Evolutionary conservation across 192 early-diverging fungal species (phyloP).

Genomic region (Dissophora ornata): DNA sequence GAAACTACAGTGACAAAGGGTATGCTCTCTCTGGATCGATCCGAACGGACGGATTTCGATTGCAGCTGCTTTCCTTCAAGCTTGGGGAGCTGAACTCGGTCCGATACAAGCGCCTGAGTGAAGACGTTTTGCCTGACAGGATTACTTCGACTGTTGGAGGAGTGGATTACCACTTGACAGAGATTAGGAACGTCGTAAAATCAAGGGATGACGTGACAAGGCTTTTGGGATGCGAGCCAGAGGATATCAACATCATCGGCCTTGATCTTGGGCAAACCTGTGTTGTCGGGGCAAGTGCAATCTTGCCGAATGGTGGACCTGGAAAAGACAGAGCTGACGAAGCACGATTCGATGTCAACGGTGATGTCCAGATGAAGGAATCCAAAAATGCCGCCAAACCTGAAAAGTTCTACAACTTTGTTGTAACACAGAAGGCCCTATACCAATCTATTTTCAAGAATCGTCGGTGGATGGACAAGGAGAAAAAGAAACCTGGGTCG

Average conservation of each 20-base stretch:
- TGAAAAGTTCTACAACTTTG: conserved; percentile 6
- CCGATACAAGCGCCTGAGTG: not conserved
- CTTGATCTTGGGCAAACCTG: conserved; percentile 9
- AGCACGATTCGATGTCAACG: not conserved
- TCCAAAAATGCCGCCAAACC: not conserved
- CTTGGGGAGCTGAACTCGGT: conserved; percentile 8
- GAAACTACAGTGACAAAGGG: not conserved
- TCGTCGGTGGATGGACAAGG: conserved; percentile 1
- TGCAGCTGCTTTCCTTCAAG: conserved; percentile 25
- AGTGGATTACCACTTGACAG: conserved; percentile 9
- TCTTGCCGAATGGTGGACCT: too few relatives aligned
- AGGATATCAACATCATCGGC: conserved; percentile 9
- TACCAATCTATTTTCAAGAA: conserved; percentile 5
- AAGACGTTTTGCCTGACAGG: not conserved
- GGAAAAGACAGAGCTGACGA: too few relatives aligned
- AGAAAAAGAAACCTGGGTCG: not conserved
- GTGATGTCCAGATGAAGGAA: not conserved
- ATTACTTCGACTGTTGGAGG: not conserved
- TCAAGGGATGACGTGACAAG: not conserved
- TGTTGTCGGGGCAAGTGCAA: conserved; percentile 14
- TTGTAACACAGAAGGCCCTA: conserved; percentile 10
- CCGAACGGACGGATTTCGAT: conserved; percentile 13
- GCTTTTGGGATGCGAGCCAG: conserved; percentile 4
- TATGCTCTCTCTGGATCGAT: conserved; percentile 17
- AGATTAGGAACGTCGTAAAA: conserved; percentile 17